Evolutionary conservation across 148 eudicot genomes (phyloP), one percentile per base, ranked within the genome.

Genomic region (Pharnaceum exiguum): DNA sequence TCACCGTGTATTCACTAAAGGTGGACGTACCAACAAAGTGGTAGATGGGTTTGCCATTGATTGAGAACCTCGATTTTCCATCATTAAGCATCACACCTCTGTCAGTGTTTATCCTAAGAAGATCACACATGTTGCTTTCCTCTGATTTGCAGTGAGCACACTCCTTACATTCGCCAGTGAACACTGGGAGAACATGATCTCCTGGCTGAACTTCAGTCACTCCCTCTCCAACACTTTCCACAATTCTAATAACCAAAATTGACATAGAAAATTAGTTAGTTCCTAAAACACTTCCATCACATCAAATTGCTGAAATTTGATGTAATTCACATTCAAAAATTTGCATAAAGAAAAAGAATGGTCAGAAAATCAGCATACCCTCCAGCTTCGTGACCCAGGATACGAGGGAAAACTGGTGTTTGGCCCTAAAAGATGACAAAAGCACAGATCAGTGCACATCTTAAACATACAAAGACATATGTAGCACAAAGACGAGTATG

Each of bases 201-300:
- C 91, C 91, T 4, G 82, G 82, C 37, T 71, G 55, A 3, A 85
- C 60, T 0, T 82, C 91, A 2, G 87, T 79, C 59, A 86, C 89
- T 5, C 95, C 95, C 51, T 86, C 95, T 32, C 95, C 95, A 18
- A 83, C 77, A 31, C 89, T 83, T 70, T 83, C 95, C 55, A 86
- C 89, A 56, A 86, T 74, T 54, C 95, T 86, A 53, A 18, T 37
- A 42, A 19, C 9, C 24, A 32, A 60, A 15, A 26, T 19, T 25
- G 25, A 57, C n/a, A 57, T 29, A 10, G 15, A 6, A 35, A n/a
- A n/a, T n/a, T n/a, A n/a, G n/a, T n/a, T n/a, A n/a, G n/a, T n/a
- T n/a, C n/a, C n/a, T n/a, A n/a, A n/a, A n/a, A n/a, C n/a, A 6
- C 7, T 35, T 35, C 12, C 38, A 35, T 35, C 38, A 35, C 7